Evolutionary conservation across 495 filamentous ascomycete species (phyloP).

Genomic region (Glonium stellatum): DNA sequence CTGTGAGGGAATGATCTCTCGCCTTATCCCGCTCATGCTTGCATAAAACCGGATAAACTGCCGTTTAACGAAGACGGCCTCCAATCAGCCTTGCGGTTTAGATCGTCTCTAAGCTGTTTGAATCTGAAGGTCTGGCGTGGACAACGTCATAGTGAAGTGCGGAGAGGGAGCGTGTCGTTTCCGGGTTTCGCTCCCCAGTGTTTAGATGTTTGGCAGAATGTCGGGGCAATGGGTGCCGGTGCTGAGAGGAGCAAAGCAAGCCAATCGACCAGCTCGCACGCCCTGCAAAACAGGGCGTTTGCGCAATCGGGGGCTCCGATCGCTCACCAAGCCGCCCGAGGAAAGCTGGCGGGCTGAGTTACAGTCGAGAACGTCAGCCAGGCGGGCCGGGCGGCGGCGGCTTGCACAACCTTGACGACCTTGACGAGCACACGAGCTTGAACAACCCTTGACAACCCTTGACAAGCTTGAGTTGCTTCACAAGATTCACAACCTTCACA

Average conservation of each 20-base stretch:
- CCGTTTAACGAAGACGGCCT: slow-evolving; percentile 3
- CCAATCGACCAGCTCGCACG: background rate
- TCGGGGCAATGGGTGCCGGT: background rate
- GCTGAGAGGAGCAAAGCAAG: background rate
- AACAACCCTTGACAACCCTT: too few relatives aligned
- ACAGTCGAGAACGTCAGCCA: slow-evolving; percentile 18
- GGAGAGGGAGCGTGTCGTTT: background rate
- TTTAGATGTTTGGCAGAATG: background rate
- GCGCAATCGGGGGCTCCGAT: slow-evolving; percentile 19
- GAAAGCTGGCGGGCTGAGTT: slow-evolving; percentile 20
- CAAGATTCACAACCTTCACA: too few relatives aligned
- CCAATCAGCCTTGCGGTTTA: slow-evolving; percentile 4
- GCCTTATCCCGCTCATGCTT: slow-evolving; percentile 17
- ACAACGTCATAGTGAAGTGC: background rate
- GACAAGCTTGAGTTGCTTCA: too few relatives aligned
- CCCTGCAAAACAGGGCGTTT: slow-evolving; percentile 7
- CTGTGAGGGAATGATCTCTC: slow-evolving; percentile 17
- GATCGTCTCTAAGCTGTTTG: background rate
- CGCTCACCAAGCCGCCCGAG: slow-evolving; percentile 11
- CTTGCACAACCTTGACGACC: too few relatives aligned
- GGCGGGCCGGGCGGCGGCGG: background rate
- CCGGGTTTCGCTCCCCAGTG: slow-evolving; percentile 1
- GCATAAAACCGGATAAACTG: slow-evolving; percentile 20
- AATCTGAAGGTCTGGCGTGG: background rate
- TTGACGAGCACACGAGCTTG: too few relatives aligned